Evolutionary conservation across 2,329 filamentous ascomycete species (phyloP), one percentile per base, ranked within the genome.

Genomic region (Sarocladium oryzae): DNA sequence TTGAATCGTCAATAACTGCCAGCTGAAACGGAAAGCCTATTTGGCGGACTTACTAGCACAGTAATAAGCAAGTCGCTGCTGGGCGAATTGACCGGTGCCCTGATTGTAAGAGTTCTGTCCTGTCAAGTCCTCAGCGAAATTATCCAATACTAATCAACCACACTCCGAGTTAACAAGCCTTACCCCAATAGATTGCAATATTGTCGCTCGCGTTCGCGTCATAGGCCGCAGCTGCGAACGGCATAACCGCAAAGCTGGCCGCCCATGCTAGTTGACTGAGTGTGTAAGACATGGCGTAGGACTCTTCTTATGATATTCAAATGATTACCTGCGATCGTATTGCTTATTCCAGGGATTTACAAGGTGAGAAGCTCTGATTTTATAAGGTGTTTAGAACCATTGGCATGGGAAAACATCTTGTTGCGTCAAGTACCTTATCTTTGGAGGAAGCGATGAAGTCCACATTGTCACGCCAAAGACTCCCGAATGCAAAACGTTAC

Each of bases 141-240:
- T 15, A 7, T 33, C 26, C n/a, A n/a, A n/a, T n/a, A n/a, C n/a
- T n/a, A n/a, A n/a, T n/a, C n/a, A n/a, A 10, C 16, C 4, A 21
- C 5, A 23, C 9, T 16, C 4, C 2, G n/a, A 3, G 20, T 4
- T 4, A 28, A 6, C 50, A 40, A 33, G 51, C 51, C 65, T 58
- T 65, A 69, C 82, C 84, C 84, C 84, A 88, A 63, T 88, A 88
- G 2, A 86, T 71, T 23, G 77, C 82, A 51, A 87, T 61, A 58
- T 85, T 86, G 48, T 48, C 43, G 10, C 9, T 33, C 15, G 43
- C 43, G 28, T 26, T 48, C 13, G 43, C 26, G 16, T 33, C 18
- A 21, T 48, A 48, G 2, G 26, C 43, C 11, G 43, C 43, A 20
- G 20, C 10, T 3, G 43, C 24, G 3, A 48, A 6, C 6, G 43